Percentiles rank a stretch among this genome's conserved stretches.
These are phyloP conservation scores for Sordariomycetes sp. DNA, from an alignment of 2,329 filamentous ascomycete genomes.

Conservation along the genomic window DNA sequence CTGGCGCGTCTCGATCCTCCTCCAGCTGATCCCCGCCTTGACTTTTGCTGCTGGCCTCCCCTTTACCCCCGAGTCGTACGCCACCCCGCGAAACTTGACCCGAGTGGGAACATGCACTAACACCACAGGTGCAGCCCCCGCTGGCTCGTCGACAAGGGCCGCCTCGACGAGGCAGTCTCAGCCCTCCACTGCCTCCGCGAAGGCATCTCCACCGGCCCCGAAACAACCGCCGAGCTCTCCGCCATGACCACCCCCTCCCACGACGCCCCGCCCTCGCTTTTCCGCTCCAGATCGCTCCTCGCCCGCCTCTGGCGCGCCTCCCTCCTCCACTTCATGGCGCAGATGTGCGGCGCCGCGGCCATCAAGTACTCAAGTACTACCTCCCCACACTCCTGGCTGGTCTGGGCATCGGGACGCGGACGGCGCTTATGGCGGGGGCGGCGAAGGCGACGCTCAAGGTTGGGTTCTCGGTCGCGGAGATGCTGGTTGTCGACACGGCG, in stretches of 20 bases:
- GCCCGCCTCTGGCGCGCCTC: slow-evolving; percentile 41
- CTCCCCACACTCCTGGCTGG: slow-evolving; percentile 37
- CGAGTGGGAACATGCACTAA: background rate
- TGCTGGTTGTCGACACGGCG: slow-evolving; percentile 39
- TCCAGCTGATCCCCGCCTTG: slow-evolving; percentile 36
- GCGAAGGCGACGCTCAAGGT: slow-evolving; percentile 46
- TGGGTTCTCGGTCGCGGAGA: slow-evolving; percentile 39
- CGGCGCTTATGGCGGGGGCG: slow-evolving; percentile 37
- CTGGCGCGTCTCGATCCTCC: slow-evolving; percentile 38
- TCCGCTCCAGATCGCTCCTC: slow-evolving; percentile 32
- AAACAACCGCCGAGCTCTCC: slow-evolving; percentile 27
- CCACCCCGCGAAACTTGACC: slow-evolving; percentile 2
- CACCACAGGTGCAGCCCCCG: slow-evolving; percentile 27
- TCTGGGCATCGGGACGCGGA: slow-evolving; percentile 31
- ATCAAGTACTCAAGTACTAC: slow-evolving; percentile 52
- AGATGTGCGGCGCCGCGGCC: slow-evolving; percentile 44
- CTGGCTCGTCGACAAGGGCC: slow-evolving; percentile 40
- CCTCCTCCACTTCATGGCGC: slow-evolving; percentile 44
- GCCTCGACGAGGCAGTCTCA: slow-evolving; percentile 24
- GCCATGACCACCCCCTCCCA: slow-evolving; percentile 26
- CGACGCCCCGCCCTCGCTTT: slow-evolving; percentile 21
- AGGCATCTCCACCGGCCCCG: slow-evolving; percentile 19
- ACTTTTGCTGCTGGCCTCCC: slow-evolving; percentile 36
- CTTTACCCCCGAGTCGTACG: slow-evolving; percentile 40
- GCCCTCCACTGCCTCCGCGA: slow-evolving; percentile 35